Conservation (phyloP, 106 monocot species). For the Phalaenopsis equestris region DNA sequence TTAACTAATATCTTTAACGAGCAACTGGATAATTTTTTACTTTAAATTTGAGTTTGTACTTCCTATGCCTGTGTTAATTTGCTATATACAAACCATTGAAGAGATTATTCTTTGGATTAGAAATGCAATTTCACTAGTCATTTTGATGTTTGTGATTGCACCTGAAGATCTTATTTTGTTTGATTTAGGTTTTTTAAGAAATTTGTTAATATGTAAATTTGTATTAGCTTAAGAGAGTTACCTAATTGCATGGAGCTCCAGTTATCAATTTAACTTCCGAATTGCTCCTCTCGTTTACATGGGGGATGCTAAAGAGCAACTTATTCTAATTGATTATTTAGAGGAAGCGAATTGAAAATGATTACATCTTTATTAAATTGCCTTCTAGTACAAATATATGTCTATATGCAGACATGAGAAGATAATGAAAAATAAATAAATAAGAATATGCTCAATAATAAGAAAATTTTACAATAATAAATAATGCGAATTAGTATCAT, state of each 20-base stretch:
- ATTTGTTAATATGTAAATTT: neutral
- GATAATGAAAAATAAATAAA: neutral
- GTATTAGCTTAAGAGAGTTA: neutral
- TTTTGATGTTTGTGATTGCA: neutral
- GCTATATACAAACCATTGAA: neutral
- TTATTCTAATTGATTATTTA: neutral
- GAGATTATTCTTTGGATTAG: neutral
- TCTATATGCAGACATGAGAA: neutral
- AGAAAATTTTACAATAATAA: neutral
- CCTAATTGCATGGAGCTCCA: neutral
- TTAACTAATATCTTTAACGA: neutral
- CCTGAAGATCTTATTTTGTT: neutral
- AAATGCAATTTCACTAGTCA: neutral
- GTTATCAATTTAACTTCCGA: neutral
- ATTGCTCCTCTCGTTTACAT: neutral
- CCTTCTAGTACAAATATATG: neutral
- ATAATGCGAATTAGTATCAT: neutral
- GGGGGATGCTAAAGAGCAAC: neutral
- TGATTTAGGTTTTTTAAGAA: neutral
- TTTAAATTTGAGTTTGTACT: neutral
- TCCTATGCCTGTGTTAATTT: neutral
- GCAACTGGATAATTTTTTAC: neutral
- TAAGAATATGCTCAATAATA: neutral
- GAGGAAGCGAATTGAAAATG: neutral
- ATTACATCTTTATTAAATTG: neutral